A percentile compares a stretch with the other conserved stretches of the same genome.
Conservation (phyloP, 805 yeast genomes). For the Danielia oregonensis region DNA sequence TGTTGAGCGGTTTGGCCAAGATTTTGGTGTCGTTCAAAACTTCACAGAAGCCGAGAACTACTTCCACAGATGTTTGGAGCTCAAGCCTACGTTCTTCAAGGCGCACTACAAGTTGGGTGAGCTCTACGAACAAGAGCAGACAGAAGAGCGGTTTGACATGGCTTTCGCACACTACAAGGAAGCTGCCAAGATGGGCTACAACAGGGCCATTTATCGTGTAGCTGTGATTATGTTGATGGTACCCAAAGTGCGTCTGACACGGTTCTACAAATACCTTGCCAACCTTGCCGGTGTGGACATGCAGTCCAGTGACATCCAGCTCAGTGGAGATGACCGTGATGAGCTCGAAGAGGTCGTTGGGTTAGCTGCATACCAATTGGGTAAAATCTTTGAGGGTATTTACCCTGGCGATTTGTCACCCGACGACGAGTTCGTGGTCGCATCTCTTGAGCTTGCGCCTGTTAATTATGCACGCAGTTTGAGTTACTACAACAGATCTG, state of each 20-base stretch:
- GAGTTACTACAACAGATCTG: constrained; percentile 39
- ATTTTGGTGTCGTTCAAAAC: constrained; percentile 31
- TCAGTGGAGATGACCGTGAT: constrained; percentile 35
- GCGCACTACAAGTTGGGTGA: constrained; percentile 39
- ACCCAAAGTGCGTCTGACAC: constrained; percentile 30
- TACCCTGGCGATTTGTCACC: constrained; percentile 40
- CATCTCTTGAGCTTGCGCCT: constrained; percentile 35
- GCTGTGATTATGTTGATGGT: constrained; percentile 35
- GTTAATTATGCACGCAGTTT: constrained; percentile 42
- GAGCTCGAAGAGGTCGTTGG: constrained; percentile 42
- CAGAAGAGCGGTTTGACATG: constrained; percentile 25
- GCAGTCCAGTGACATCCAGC: constrained; percentile 27
- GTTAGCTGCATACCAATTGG: constrained; percentile 38
- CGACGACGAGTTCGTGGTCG: constrained; percentile 33
- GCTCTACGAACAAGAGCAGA: constrained; percentile 30
- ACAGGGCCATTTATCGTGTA: constrained; percentile 40
- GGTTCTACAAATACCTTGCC: constrained; percentile 31
- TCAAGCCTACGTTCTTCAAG: constrained; percentile 29
- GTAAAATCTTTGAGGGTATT: constrained; percentile 41
- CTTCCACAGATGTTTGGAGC: constrained; percentile 29
- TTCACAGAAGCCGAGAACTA: constrained; percentile 25
- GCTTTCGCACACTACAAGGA: constrained; percentile 34
- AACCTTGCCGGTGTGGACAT: constrained; percentile 38
- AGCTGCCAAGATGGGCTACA: constrained; percentile 41
- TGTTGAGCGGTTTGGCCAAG: constrained; percentile 28